Conservation (phyloP, 345 rosid genomes). For the Nephelium lappaceum region DNA sequence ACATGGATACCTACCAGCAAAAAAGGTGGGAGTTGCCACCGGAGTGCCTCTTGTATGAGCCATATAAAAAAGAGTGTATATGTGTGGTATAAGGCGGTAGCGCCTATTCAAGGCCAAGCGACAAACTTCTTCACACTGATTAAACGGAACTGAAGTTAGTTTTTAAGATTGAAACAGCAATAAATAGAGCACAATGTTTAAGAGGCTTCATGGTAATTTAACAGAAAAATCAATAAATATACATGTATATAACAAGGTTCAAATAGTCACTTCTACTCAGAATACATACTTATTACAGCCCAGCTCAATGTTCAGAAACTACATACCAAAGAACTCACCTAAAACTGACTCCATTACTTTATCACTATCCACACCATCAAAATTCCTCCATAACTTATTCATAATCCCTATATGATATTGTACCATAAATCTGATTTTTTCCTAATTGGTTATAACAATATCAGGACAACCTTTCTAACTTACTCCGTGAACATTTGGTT, state of each 20-base stretch:
- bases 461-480: too few relatives aligned
- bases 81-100: slow-evolving; percentile 77
- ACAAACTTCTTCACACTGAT: slow-evolving; percentile 90
- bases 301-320: neutral
- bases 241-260: neutral
- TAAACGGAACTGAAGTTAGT: slow-evolving; percentile 23
- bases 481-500: too few relatives aligned
- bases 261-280: neutral
- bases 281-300: neutral
- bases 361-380: too few relatives aligned
- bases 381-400: too few relatives aligned
- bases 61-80: slow-evolving; percentile 80
- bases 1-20: slow-evolving; percentile 62
- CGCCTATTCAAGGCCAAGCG: slow-evolving; percentile 90
- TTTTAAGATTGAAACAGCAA: neutral
- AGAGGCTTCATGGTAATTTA: neutral
- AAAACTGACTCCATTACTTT: too few relatives aligned
- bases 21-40: slow-evolving; percentile 79
- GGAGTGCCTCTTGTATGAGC: slow-evolving; percentile 82
- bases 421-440: too few relatives aligned
- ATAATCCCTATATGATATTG: too few relatives aligned
- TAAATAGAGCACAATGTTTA: neutral
- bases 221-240: neutral
- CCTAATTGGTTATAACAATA: too few relatives aligned
- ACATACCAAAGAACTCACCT: neutral